These are phyloP conservation scores for Sordariomycetes sp. DNA, from an alignment of 2,329 filamentous ascomycete genomes.

Conservation along the genomic window DNA sequence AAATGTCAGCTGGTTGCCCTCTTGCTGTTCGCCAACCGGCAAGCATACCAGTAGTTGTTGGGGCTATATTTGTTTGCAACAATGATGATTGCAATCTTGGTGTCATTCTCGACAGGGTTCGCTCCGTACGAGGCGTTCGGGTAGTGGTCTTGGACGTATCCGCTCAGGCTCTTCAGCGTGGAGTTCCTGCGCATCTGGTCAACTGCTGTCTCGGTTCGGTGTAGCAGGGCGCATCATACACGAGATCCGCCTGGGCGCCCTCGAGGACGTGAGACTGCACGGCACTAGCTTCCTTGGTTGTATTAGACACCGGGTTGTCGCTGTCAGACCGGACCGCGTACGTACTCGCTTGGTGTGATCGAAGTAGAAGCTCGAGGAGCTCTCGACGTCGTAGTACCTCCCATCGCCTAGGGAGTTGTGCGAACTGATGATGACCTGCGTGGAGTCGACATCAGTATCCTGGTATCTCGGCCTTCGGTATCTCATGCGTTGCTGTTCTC, in stretches of 20 bases:
- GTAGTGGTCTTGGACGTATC: constrained; percentile 81
- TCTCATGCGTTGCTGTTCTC: constrained; percentile 7
- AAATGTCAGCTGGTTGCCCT: constrained; percentile 8
- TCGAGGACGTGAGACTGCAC: constrained; percentile 72
- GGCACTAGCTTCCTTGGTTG: constrained; percentile 59
- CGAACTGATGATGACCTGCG: constrained; percentile 70
- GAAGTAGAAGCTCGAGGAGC: constrained; percentile 76
- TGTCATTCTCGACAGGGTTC: constrained; percentile 66
- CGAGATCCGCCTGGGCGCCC: constrained; percentile 61
- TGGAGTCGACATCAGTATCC: not conserved
- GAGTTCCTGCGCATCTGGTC: constrained; percentile 49
- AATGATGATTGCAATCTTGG: constrained; percentile 65
- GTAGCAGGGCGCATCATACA: constrained; percentile 39
- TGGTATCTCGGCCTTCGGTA: not conserved
- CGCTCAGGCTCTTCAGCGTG: constrained; percentile 60
- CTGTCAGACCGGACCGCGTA: not conserved
- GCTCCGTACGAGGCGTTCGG: constrained; percentile 68
- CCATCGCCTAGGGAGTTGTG: constrained; percentile 72
- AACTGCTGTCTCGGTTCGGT: constrained; percentile 1
- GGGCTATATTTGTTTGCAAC: constrained; percentile 97
- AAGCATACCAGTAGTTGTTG: constrained; percentile 79
- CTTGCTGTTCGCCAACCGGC: constrained; percentile 7
- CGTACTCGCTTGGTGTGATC: constrained; percentile 68
- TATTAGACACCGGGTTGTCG: not conserved
- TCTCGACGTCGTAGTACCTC: constrained; percentile 83